Evolutionary conservation across 352 stramenopile species (phyloP).

Genomic region (Pythium sukuiense): DNA sequence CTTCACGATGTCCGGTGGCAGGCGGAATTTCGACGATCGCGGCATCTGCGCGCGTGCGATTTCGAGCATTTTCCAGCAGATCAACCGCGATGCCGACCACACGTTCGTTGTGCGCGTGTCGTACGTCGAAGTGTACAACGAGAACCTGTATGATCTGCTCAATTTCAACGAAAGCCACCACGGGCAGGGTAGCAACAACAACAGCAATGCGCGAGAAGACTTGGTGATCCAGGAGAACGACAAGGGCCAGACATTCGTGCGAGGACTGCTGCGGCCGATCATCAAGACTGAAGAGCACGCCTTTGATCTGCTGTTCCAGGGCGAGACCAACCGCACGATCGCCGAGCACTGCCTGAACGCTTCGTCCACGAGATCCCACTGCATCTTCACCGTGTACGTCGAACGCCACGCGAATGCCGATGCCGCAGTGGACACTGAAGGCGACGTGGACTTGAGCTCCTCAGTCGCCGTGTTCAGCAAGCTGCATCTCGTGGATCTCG

Average conservation of each 20-base stretch:
- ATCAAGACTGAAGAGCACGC: conserved; percentile 71
- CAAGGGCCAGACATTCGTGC: conserved; percentile 68
- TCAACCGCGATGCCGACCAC: conserved; percentile 48
- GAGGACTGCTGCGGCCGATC: conserved; percentile 49
- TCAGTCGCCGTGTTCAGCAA: conserved; percentile 72
- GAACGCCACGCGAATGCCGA: conserved; percentile 38
- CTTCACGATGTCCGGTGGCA: conserved; percentile 69
- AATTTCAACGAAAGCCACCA: conserved; percentile 25
- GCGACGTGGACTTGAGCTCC: background rate
- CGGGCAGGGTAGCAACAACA: conserved; percentile 15
- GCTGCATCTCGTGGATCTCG: conserved; percentile 93
- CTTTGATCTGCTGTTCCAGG: conserved; percentile 77
- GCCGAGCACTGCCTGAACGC: conserved; percentile 82
- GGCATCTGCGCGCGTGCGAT: conserved; percentile 62
- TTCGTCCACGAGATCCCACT: conserved; percentile 74
- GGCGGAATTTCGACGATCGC: conserved; percentile 55
- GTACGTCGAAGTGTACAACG: conserved; percentile 92
- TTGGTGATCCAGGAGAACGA: conserved; percentile 62
- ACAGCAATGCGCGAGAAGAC: conserved; percentile 27
- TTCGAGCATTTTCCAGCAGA: conserved; percentile 52
- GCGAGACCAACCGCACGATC: conserved; percentile 76
- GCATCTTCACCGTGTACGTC: conserved; percentile 80
- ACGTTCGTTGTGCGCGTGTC: conserved; percentile 61
- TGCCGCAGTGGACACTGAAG: conserved; percentile 17
- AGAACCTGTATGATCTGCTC: conserved; percentile 87